Conservation (phyloP, 306 rosid species). For the Cucumis hystrix region DNA sequence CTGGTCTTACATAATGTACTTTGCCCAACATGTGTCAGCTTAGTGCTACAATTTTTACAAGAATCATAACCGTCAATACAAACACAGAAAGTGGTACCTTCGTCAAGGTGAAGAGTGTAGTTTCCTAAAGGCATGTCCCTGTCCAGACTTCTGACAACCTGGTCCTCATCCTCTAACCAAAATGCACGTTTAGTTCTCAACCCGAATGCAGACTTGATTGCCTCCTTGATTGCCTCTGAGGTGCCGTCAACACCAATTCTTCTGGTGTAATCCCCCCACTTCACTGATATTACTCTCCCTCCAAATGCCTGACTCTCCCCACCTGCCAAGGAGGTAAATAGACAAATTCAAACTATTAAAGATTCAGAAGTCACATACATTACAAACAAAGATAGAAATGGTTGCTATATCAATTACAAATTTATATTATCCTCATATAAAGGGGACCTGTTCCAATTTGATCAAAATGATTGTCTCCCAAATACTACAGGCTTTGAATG, state of each 20-base stretch:
- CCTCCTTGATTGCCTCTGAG: slow-evolving; percentile 86
- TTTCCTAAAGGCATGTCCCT: slow-evolving; percentile 93
- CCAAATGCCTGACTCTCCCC: slow-evolving; percentile 66
- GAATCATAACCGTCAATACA: neutral
- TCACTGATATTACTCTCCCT: slow-evolving; percentile 87
- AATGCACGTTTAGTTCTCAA: slow-evolving; percentile 83
- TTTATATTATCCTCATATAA: neutral
- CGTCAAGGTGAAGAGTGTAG: slow-evolving; percentile 90
- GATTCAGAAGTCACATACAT: neutral
- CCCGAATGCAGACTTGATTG: slow-evolving; percentile 78
- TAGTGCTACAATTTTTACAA: neutral
- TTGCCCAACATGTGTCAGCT: neutral
- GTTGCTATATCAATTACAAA: neutral
- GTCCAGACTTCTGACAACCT: slow-evolving; percentile 76
- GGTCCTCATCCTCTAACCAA: slow-evolving; percentile 98
- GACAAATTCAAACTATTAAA: neutral
- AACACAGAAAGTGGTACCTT: slow-evolving; percentile 34
- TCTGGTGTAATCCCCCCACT: slow-evolving; percentile 84
- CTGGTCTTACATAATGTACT: neutral
- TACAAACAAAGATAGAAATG: neutral
- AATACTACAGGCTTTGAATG: neutral
- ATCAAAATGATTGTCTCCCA: neutral
- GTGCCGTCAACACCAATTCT: slow-evolving; percentile 87
- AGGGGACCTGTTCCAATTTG: neutral
- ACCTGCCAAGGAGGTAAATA: slow-evolving; percentile 28